Evolutionary conservation across 305 asterid genomes (phyloP), one percentile per base, ranked within the genome.

Genomic region (Striga hermonthica): DNA sequence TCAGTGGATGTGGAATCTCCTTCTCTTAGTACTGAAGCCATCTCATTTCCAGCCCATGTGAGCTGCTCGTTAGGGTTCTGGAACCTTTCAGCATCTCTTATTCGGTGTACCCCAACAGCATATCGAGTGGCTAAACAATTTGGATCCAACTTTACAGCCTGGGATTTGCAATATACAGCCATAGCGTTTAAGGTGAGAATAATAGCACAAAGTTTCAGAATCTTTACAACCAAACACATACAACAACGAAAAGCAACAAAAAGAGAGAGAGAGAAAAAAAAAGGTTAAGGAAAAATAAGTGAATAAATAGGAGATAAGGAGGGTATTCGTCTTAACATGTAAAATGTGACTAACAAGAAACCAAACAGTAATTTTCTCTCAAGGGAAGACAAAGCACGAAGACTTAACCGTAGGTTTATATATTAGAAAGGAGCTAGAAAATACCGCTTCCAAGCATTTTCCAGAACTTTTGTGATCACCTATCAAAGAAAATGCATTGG

Each of bases 101-200:
- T 80, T 72, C 98, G 86, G 78, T 90, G 96, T 72, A 90, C 83
- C 64, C 96, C 97, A 79, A 88, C 88, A 68, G 88, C 96, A 76
- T 82, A 93, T 70, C 97, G 83, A 62, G 95, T 86, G 44, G 97
- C 96, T 66, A 93, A 84, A 78, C 98, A 93, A 82, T 90, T 93
- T 62, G 98, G 96, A 76, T 90, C 97, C 73, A 90, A 77, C 75
- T 83, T 93, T 69, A 89, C 98, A 58, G 98, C 97, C 98, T 93
- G 71, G 78, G 36, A 75, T 22, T 61, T 74, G 53, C 68, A 74
- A 57, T 9, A 64, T 71, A 65, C 61, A 66, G 65, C 55, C 45
- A 75, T 62, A 54, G 53, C 54, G 66, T 66, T 65, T 39, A 62
- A 50, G 59, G 44, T 68, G 50, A 62, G 67, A 68, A 39, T 11